Conservation (phyloP, 257 asterid genomes). For the Hygrophila difformis region DNA sequence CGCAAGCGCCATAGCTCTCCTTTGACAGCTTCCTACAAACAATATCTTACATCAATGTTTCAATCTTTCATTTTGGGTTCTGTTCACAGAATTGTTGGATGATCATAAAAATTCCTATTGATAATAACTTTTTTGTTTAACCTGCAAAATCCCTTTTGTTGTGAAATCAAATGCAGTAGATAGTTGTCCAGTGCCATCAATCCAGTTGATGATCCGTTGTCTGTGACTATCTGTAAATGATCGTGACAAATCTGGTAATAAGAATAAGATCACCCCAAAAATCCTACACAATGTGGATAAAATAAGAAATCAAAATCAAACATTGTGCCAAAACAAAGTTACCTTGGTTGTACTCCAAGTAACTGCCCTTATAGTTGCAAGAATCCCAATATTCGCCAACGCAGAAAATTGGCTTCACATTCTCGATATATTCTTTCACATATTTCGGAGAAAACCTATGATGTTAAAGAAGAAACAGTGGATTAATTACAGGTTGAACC, state of each 20-base stretch:
- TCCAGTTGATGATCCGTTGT: conserved; percentile 86
- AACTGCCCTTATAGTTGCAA: conserved; percentile 70
- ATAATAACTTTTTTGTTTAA: conserved; percentile 11
- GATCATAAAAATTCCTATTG: no score
- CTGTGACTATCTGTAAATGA: conserved; percentile 69
- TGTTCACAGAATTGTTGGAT: no score
- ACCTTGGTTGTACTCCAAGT: conserved; percentile 93
- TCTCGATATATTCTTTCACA: conserved; percentile 78
- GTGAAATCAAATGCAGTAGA: conserved; percentile 97
- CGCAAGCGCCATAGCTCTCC: conserved; percentile 92
- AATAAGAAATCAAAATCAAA: no score
- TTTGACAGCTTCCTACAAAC: conserved; percentile 67
- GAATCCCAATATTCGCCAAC: conserved; percentile 96
- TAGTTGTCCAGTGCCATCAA: conserved; percentile 72
- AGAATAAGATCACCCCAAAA: no score
- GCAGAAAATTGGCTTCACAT: conserved; percentile 65
- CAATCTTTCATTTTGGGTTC: no score
- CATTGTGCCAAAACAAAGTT: background rate
- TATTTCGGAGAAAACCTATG: conserved; percentile 72
- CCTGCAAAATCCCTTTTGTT: conserved; percentile 95
- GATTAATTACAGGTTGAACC: background rate
- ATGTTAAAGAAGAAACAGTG: conserved; percentile 9
- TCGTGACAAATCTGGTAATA: no score
- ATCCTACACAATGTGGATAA: no score
- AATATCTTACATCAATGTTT: no score